Base-by-base conservation (phyloP, 2,329 filamentous ascomycete genomes). In the Xylariaceae sp. region DNA sequence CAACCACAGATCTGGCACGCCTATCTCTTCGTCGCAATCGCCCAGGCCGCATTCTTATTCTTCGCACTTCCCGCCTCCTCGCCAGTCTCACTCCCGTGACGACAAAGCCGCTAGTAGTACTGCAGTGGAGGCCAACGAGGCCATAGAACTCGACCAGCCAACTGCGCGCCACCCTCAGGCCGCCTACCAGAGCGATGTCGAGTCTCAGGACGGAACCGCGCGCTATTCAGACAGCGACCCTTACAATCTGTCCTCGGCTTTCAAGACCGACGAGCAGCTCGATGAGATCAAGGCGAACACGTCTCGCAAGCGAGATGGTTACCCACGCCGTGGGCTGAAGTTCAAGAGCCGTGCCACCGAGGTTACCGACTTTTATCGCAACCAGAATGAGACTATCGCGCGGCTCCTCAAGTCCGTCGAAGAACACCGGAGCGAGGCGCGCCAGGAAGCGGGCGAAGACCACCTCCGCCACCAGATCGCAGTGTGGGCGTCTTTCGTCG, bases 361-460 rank as follows among this genome's bases (percentile, higher is more conserved):
- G 55, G 61, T 97, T 12, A 75, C 85, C 55, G 76, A 78, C 35
- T 97, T 96, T 67, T 97, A 97, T 70, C 77, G 87, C 59, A 73
- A 74, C 19, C 90, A 98, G 60, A 98, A 98, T 60, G 86, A 89
- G 60, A 89, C 87, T 53, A 98, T 98, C 50, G 80, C 95, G 67
- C 79, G 87, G 9, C 76, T 96, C 65, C 73, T 97, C 50, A 96
- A 95, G 67, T 83, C 85, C 3, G 90, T 97, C 2, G 88, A 95
- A 56, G 88, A 96, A 57, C 92, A 97, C 64, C 73, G 85, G 13
- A 80, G 82, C 24, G 82, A 88, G 33, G 89, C 89, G 24, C 82
- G 78, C 48, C 84, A 94, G 52, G 78, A 89, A 59, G 81, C 84
- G 42, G 80, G 78, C 43, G 85, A 88, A 21, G 90, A 94, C 57